Evolutionary conservation across 345 rosid species (phyloP), one percentile per base, ranked within the genome.

Genomic region (Syzygium jambos): DNA sequence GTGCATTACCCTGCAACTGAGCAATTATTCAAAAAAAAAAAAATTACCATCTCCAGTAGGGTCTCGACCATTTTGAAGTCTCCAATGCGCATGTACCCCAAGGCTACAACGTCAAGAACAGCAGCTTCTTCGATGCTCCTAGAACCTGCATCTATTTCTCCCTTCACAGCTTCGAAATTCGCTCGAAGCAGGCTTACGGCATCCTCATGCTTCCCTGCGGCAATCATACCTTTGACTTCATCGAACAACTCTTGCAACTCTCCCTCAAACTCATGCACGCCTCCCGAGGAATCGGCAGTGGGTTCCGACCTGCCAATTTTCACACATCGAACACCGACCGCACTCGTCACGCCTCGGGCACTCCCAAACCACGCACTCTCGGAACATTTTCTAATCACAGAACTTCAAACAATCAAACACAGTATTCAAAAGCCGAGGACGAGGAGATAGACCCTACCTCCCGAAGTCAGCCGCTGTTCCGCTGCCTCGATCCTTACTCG

Each of bases 101-200:
- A 88, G 25, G 97, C 95, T 89, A 96, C 89, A 85, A 95, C 89
- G 88, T 97, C 98, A 85, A 97, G 97, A 85, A 92, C 88, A 82
- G 98, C 97, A 89, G 94, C 96, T 94, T 96, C 94, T 89, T 95
- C 93, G 29, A 96, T 85, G 88, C 98, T 93, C 91, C 88, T 90
- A 53, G 88, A 85, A 87, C 98, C 98, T 0, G 91, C 92, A 88
- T 90, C 87, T 11, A 96, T 91, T 91, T 92, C 94, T 85, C 93
- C 94, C 92, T 94, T 95, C 83, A 93, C 96, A 86, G 94, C 91
- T 90, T 94, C 91, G 84, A 94, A 94, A 91, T 96, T 96, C 51
- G 99, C 99, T 92, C 92, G 94, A 89, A 97, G 98, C 83, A 97
- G 91, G 87, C 92, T 94, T 84, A 90, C 9, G 13, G 98, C 98